Evolutionary conservation across 2,329 filamentous ascomycete species (phyloP), one percentile per base, ranked within the genome.

Genomic region (Chlorencoelia australis): DNA sequence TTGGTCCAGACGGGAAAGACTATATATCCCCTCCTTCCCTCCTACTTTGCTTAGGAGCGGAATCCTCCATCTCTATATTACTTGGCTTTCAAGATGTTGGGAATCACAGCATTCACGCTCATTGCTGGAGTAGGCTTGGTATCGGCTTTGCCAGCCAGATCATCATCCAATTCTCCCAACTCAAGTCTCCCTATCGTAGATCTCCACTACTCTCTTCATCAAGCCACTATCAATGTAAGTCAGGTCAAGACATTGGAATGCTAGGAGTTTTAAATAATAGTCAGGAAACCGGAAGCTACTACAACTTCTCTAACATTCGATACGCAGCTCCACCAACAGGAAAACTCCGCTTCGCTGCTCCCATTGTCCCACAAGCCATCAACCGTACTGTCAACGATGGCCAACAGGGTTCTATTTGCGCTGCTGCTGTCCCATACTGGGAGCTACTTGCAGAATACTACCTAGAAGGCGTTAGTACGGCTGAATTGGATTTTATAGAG

Each of bases 251-350:
- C 3, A 16, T 30, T 16, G 13, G 3, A 21, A 25, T 25, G n/a
- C n/a, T n/a, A n/a, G n/a, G 14, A 10, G 22, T 13, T 28, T 37
- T 22, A 35, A 30, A 22, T 30, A 21, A 9, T 20, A 55, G 53
- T 28, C 15, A 44, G 33, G 20, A 57, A 54, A 43, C 40, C 21
- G 39, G 57, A 4, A 37, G 49, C 25, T 61, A 59, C 37, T 63
- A 61, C 46, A 52, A 52, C 14, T 64, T 63, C 46, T 56, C 47
- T 35, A 66, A 64, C n/a, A 61, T 69, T 32, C 55, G 63, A 18
- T 69, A 62, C 41, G 65, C 63, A 1, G 59, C 57, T 7, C 53
- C 64, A n/a, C 65, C 66, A 5, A 47, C 57, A 1, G 65, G 64
- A 13, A 44, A 54, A 9, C 53, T 67, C 5, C 58, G 65, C 41